Evolutionary conservation across 805 yeast species (phyloP).

Genomic region (Lachancea waltii): DNA sequence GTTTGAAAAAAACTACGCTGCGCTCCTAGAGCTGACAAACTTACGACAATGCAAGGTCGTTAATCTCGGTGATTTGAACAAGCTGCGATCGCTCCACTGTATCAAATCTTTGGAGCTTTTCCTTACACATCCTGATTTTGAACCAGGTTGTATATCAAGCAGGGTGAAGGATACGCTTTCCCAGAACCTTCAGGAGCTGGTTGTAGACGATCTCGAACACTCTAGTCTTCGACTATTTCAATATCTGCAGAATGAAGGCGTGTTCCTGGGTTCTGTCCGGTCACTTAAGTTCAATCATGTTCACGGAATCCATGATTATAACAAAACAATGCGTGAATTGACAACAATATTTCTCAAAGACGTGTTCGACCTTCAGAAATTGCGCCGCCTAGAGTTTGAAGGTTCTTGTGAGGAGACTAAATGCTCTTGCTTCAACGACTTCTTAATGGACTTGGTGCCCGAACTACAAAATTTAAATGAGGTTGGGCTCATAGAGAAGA

Average conservation of each 20-base stretch:
- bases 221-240: slow-evolving; percentile 35
- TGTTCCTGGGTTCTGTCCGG: slow-evolving; percentile 21
- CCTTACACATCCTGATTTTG: slow-evolving; percentile 8
- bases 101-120: slow-evolving; percentile 14
- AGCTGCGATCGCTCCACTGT: slow-evolving; percentile 10
- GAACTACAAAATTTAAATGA: slow-evolving; percentile 20
- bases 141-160: slow-evolving; percentile 4
- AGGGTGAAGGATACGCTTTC: slow-evolving; percentile 8
- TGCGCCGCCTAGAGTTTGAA: slow-evolving; percentile 43
- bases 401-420: slow-evolving; percentile 47
- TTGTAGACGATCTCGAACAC: slow-evolving; percentile 32
- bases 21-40: slow-evolving; percentile 8
- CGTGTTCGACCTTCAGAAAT: slow-evolving; percentile 24
- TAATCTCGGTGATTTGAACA: slow-evolving; percentile 9
- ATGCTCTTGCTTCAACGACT: slow-evolving; percentile 42
- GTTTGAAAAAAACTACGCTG: slow-evolving; percentile 12
- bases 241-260: slow-evolving; percentile 11
- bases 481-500: slow-evolving; percentile 31
- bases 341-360: slow-evolving; percentile 28
- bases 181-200: slow-evolving; percentile 20
- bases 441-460: slow-evolving; percentile 36
- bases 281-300: slow-evolving; percentile 38
- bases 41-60: slow-evolving; percentile 13
- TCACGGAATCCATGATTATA: slow-evolving; percentile 41
- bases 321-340: slow-evolving; percentile 30